Conservation (phyloP, 1,284 basidiomycete genomes). For the Sporisorium scitamineum region DNA sequence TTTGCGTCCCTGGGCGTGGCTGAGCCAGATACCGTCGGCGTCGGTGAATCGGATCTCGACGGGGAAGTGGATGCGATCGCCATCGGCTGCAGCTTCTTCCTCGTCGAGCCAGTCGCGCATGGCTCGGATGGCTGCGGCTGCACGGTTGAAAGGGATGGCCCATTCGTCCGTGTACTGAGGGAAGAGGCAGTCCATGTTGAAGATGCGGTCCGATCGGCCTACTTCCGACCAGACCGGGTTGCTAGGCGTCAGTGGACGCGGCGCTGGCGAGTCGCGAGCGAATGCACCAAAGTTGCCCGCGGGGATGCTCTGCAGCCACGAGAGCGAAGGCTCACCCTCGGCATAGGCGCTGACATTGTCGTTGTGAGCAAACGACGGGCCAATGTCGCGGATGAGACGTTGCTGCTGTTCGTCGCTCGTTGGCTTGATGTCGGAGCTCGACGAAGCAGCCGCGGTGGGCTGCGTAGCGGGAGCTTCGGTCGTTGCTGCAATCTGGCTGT, state of each 20-base stretch:
- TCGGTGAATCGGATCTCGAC: slow-evolving; percentile 92
- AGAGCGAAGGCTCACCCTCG: slow-evolving; percentile 29
- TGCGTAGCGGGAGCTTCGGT: slow-evolving; percentile 65
- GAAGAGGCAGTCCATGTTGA: slow-evolving; percentile 69
- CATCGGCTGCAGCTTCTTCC: slow-evolving; percentile 77
- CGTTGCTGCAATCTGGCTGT: slow-evolving; percentile 18
- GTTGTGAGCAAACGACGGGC: slow-evolving; percentile 26
- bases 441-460: slow-evolving; percentile 50
- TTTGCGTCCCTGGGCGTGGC: slow-evolving; percentile 82
- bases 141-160: slow-evolving; percentile 80
- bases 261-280: slow-evolving; percentile 38
- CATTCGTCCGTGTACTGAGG: slow-evolving; percentile 76
- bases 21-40: slow-evolving; percentile 92
- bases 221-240: slow-evolving; percentile 49
- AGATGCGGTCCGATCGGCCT: slow-evolving; percentile 60
- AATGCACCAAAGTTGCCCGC: slow-evolving; percentile 33
- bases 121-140: slow-evolving; percentile 77
- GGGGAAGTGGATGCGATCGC: slow-evolving; percentile 88
- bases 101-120: slow-evolving; percentile 80
- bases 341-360: slow-evolving; percentile 22
- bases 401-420: slow-evolving; percentile 23
- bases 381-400: slow-evolving; percentile 39
- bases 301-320: slow-evolving; percentile 27
- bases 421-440: slow-evolving; percentile 49
- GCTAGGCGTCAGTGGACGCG: slow-evolving; percentile 23